Evolutionary conservation across 2,329 filamentous ascomycete genomes (phyloP).

Genomic region (Clonostachys byssicola): DNA sequence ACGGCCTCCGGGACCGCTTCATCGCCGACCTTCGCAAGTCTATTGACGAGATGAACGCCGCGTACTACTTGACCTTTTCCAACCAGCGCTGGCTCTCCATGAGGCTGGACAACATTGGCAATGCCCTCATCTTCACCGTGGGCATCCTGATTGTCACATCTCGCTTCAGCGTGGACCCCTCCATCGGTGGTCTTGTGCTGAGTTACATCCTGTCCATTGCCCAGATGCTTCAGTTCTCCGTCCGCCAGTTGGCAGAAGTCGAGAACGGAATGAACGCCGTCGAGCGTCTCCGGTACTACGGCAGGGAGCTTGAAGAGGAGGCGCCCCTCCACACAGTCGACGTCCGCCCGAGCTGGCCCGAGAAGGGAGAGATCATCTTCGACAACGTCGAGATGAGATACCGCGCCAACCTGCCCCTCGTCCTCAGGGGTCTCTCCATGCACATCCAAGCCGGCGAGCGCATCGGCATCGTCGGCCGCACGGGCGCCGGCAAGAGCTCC

Average conservation of each 20-base stretch:
- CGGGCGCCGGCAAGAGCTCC: slow-evolving; percentile 77
- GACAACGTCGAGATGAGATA: slow-evolving; percentile 77
- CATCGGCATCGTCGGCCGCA: slow-evolving; percentile 77
- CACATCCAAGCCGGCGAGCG: slow-evolving; percentile 72
- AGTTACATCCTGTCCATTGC: slow-evolving; percentile 93
- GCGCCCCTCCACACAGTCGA: slow-evolving; percentile 75
- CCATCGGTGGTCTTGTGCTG: slow-evolving; percentile 81
- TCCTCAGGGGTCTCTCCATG: slow-evolving; percentile 67
- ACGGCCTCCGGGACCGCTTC: slow-evolving; percentile 77
- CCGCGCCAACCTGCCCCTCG: slow-evolving; percentile 65
- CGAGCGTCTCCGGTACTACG: slow-evolving; percentile 88
- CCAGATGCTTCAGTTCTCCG: slow-evolving; percentile 93
- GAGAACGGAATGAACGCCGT: slow-evolving; percentile 98
- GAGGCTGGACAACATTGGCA: slow-evolving; percentile 80
- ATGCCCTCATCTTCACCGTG: slow-evolving; percentile 78
- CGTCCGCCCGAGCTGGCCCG: slow-evolving; percentile 75
- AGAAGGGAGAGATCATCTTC: slow-evolving; percentile 77
- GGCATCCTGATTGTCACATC: slow-evolving; percentile 91
- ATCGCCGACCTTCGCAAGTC: slow-evolving; percentile 62
- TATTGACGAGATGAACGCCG: slow-evolving; percentile 89
- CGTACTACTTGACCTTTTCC: slow-evolving; percentile 91
- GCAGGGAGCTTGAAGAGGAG: slow-evolving; percentile 81
- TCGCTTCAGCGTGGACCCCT: slow-evolving; percentile 79
- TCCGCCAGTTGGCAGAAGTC: slow-evolving; percentile 89
- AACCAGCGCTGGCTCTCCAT: slow-evolving; percentile 93